Evolutionary conservation across 148 eudicot species (phyloP).

Genomic region (Dianthus caryophyllus): DNA sequence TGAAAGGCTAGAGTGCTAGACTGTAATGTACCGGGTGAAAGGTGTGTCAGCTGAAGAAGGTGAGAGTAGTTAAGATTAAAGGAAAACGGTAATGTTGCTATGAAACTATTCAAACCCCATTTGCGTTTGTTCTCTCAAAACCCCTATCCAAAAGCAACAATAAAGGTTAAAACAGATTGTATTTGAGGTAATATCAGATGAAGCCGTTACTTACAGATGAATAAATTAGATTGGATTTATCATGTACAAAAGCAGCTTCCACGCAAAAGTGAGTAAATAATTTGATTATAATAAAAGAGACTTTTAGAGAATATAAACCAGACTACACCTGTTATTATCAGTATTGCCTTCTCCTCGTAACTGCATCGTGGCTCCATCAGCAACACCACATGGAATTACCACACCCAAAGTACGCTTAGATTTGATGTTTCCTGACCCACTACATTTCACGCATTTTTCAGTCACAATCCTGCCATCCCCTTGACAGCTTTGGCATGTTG

Average conservation of each 20-base stretch:
- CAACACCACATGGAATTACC: slow-evolving; percentile 73
- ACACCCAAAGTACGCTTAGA: slow-evolving; percentile 50
- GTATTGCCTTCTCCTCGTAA: slow-evolving; percentile 73
- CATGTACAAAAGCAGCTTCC: background rate
- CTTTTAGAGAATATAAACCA: slow-evolving; percentile 8
- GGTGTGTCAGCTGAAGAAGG: too few species aligned
- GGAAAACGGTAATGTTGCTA: too few species aligned
- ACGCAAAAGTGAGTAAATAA: background rate
- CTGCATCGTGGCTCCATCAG: slow-evolving; percentile 67
- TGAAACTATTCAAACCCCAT: too few species aligned
- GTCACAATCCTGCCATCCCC: slow-evolving; percentile 74
- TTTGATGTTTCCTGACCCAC: slow-evolving; percentile 54
- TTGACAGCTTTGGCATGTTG: slow-evolving; percentile 69
- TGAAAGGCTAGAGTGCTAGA: too few species aligned
- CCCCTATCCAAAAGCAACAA: too few species aligned
- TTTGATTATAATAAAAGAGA: background rate
- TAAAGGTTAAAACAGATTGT: too few species aligned
- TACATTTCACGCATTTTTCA: slow-evolving; percentile 56
- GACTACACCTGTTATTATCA: slow-evolving; percentile 54
- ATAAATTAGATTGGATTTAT: background rate
- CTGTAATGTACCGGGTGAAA: too few species aligned
- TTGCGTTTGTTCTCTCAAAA: too few species aligned
- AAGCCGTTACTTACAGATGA: background rate
- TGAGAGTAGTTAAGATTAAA: too few species aligned
- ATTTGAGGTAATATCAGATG: too few species aligned